phyloP scores from a whole-genome alignment of 768 basidiomycete genomes.

The Agaricus blazei region DNA sequence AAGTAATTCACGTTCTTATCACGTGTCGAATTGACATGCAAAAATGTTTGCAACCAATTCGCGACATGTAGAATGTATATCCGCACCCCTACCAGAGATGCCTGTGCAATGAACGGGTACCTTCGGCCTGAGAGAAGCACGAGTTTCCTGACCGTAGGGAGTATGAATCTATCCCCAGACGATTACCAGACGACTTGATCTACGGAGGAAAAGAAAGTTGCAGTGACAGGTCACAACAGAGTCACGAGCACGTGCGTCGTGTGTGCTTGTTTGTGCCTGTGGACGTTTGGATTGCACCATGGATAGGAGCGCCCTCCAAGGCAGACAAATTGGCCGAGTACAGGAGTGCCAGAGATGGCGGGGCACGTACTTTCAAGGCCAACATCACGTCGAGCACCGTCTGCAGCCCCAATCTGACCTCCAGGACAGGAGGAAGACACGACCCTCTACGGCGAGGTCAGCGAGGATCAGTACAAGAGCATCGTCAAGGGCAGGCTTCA shows the following conservation, averaged over 20 bases:
- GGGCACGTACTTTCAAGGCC: conserved; percentile 55
- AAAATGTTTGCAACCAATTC: too few species aligned
- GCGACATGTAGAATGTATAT: too few species aligned
- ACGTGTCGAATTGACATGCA: too few species aligned
- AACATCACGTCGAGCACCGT: conserved; percentile 15
- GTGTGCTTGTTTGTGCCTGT: neutral
- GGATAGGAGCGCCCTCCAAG: conserved; percentile 31
- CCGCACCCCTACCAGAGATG: too few species aligned
- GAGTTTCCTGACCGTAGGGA: too few species aligned
- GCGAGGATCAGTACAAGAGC: conserved; percentile 81
- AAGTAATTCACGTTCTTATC: too few species aligned
- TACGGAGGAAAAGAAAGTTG: too few species aligned
- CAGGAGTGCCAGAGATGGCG: conserved; percentile 56
- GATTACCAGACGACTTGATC: too few species aligned
- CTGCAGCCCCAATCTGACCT: neutral
- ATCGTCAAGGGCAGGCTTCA: conserved; percentile 83
- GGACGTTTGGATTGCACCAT: conserved; percentile 19
- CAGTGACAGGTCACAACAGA: neutral
- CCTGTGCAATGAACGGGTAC: too few species aligned
- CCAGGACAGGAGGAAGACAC: conserved; percentile 47
- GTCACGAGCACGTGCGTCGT: neutral
- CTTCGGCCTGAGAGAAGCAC: too few species aligned
- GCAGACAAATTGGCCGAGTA: conserved; percentile 53
- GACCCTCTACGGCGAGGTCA: conserved; percentile 85
- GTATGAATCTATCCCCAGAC: too few species aligned